phyloP scores from a whole-genome alignment of 2,329 filamentous ascomycete species.

The Dactylellina haptotyla region DNA sequence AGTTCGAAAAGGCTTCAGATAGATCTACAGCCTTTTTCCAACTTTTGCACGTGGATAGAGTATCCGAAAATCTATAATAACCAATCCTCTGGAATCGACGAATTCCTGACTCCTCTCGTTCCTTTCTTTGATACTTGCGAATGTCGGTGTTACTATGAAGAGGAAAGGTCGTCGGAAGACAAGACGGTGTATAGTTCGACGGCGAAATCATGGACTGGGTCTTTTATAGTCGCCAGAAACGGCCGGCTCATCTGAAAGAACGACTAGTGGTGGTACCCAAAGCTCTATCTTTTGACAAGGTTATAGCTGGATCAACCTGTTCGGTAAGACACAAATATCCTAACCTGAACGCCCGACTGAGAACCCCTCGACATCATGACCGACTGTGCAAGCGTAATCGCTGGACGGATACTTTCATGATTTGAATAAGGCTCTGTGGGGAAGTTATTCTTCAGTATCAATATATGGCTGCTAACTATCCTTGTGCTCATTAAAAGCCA shows the following conservation, averaged over 20 bases:
- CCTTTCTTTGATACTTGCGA: conserved; percentile 34
- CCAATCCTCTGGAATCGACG: conserved; percentile 28
- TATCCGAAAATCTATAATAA: conserved; percentile 41
- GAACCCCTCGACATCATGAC: neutral
- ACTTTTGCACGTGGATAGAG: conserved; percentile 4
- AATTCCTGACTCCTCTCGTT: conserved; percentile 25
- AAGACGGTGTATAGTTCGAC: conserved; percentile 54
- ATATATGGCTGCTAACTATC: conserved; percentile 6
- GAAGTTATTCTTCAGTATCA: neutral
- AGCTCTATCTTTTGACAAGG: conserved; percentile 51
- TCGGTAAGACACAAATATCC: conserved; percentile 40
- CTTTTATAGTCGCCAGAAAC: conserved; percentile 54
- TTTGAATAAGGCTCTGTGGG: neutral
- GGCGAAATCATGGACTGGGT: conserved; percentile 54
- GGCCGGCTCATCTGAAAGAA: conserved; percentile 52
- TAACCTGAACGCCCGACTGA: neutral
- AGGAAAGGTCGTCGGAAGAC: conserved; percentile 53
- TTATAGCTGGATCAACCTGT: conserved; percentile 51
- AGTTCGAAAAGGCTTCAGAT: conserved; percentile 25
- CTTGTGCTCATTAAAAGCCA: conserved; percentile 25
- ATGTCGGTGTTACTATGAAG: conserved; percentile 54
- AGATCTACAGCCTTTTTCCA: conserved; percentile 18
- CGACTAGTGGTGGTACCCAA: conserved; percentile 51
- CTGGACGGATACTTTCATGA: neutral
- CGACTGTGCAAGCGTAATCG: neutral